These are phyloP conservation scores for Tylopilus balloui DNA, from an alignment of 768 basidiomycete genomes.

Conservation along the genomic window DNA sequence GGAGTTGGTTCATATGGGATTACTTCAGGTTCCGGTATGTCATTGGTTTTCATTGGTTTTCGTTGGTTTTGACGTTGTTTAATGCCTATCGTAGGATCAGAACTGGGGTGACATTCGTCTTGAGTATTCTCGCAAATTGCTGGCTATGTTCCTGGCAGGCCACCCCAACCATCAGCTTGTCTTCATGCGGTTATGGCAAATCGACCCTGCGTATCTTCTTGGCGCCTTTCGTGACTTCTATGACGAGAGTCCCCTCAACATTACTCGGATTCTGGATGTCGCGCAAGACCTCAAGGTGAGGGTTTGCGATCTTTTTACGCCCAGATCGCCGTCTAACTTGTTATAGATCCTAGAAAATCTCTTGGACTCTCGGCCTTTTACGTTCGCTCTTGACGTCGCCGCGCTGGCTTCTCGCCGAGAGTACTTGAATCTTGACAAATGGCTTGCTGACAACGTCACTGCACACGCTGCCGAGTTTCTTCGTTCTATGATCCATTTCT, in stretches of 20 bases:
- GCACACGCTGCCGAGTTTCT: constrained; percentile 83
- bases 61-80: not conserved
- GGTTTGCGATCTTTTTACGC: constrained; percentile 3
- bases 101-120: constrained; percentile 83
- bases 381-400: constrained; percentile 90
- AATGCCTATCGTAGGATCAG: constrained; percentile 47
- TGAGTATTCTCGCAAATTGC: constrained; percentile 81
- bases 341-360: constrained; percentile 85
- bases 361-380: constrained; percentile 82
- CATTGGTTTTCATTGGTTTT: not conserved
- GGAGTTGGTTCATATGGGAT: constrained; percentile 89
- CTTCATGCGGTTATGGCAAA: constrained; percentile 95
- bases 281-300: constrained; percentile 90
- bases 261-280: constrained; percentile 91
- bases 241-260: constrained; percentile 86
- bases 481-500: constrained; percentile 79
- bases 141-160: constrained; percentile 86
- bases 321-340: constrained; percentile 3
- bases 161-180: constrained; percentile 95
- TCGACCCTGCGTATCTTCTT: constrained; percentile 80
- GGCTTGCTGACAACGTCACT: constrained; percentile 85
- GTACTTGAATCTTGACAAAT: constrained; percentile 94
- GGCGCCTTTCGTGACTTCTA: constrained; percentile 90
- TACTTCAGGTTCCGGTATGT: constrained; percentile 86
- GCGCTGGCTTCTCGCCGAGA: constrained; percentile 90